Percentiles rank a stretch among this genome's conserved stretches.
Evolutionary conservation across 177 flowering plant genomes (phyloP).

Genomic region (Tripterygium wilfordii): DNA sequence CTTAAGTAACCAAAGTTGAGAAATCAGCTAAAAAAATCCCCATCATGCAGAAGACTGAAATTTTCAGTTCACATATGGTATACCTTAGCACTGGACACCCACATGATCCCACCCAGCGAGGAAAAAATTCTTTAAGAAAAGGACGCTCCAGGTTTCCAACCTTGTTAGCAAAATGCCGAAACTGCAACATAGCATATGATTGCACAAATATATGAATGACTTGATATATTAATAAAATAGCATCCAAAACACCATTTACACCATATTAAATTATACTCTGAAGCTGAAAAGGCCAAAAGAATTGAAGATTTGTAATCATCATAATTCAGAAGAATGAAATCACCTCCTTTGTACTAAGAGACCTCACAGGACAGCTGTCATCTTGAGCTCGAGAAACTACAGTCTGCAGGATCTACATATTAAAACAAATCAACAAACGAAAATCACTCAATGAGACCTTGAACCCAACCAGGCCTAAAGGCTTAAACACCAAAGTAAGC

Average conservation of each 20-base stretch:
- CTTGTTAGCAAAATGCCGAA: slow-evolving; percentile 88
- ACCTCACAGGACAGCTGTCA: slow-evolving; percentile 45
- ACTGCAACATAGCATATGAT: no score
- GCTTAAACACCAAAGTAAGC: no score
- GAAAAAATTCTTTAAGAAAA: slow-evolving; percentile 90
- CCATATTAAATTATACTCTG: not conserved
- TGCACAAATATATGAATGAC: no score
- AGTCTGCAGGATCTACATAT: slow-evolving; percentile 72
- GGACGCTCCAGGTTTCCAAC: slow-evolving; percentile 99
- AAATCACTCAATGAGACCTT: not conserved
- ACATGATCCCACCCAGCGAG: slow-evolving; percentile 89
- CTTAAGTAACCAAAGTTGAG: slow-evolving; percentile 18
- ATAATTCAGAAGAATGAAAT: slow-evolving; percentile 3
- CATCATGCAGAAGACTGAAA: slow-evolving; percentile 1
- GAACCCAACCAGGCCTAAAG: no score
- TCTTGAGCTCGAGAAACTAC: slow-evolving; percentile 67
- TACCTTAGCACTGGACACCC: slow-evolving; percentile 94
- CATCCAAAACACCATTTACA: not conserved
- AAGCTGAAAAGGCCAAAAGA: not conserved
- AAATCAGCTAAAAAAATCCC: slow-evolving; percentile 7
- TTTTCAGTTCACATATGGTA: slow-evolving; percentile 6
- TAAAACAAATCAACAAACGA: not conserved
- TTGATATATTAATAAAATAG: no score
- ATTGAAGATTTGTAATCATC: not conserved
- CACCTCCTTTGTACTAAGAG: slow-evolving; percentile 96